Evolutionary conservation across 2,329 filamentous ascomycete genomes (phyloP), one percentile per base, ranked within the genome.

Genomic region (Lachnum nothofagi): DNA sequence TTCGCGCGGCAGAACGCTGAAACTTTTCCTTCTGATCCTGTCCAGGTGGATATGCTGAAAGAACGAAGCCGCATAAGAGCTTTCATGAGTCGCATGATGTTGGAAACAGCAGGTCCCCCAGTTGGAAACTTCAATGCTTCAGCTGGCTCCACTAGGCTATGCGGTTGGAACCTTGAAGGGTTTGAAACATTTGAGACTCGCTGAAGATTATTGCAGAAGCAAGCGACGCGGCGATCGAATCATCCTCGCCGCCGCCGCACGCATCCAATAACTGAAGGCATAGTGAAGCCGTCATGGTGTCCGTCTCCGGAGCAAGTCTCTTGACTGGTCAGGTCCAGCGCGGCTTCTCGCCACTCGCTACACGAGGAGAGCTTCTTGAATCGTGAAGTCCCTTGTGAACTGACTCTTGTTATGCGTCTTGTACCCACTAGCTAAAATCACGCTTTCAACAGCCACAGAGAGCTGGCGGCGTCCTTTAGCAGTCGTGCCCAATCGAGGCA

Each of bases 61-160:
- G 42, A 49, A 53, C 52, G 57, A 48, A 42, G 52, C 49, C 55
- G 54, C 55, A 52, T 45, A 38, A 17, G 23, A 31, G 42, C 25
- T 24, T 51, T 33, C 48, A 33, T 42, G 33, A 34, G 42, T 49
- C 44, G 54, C 54, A 57, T 59, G 52, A 59, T 49, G 50, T 44
- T 37, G 46, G 45, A 50, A 50, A 52, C 31, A 52, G 39, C 39
- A 44, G 45, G 12, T 25, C 12, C 48, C 51, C 48, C 43, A 43
- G 48, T 25, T 39, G 34, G 7, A 38, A 49, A 43, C 23, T 19
- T 22, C 42, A 45, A 46, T 46, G 44, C 41, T 34, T 37, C n/a
- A 10, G 17, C n/a, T 39, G 34, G 42, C 31, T 44, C 42, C 29
- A 31, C 37, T 24, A 35, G 50, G 50, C 50, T 49, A 39, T 49